A percentile compares a stretch with the other conserved stretches of the same genome.
Evolutionary conservation across 495 filamentous ascomycete genomes (phyloP).

Genomic region (Hyaloscypha hepaticicola): DNA sequence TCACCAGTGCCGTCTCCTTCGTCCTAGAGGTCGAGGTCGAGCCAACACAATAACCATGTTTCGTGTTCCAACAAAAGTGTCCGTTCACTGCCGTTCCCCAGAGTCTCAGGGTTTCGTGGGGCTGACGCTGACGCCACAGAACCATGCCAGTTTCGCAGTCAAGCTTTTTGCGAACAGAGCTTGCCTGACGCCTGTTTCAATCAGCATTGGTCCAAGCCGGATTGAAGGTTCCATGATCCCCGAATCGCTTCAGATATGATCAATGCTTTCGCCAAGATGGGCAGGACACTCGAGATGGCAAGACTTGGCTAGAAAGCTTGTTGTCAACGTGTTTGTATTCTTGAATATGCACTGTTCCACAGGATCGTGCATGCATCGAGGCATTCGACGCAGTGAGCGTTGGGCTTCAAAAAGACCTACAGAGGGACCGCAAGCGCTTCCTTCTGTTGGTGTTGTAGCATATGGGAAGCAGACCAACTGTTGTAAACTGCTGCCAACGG

Average conservation of each 20-base stretch:
- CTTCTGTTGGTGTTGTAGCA: neutral
- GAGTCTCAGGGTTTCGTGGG: neutral
- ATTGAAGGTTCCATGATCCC: neutral
- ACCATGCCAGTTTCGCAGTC: neutral
- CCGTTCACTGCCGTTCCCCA: neutral
- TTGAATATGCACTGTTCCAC: neutral
- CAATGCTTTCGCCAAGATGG: neutral
- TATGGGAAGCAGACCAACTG: neutral
- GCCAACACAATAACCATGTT: neutral
- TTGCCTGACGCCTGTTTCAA: neutral
- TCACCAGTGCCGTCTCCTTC: neutral
- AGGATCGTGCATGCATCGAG: neutral
- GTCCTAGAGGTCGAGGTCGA: no score
- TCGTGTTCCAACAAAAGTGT: neutral
- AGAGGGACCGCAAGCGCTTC: neutral
- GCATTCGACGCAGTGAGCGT: no score
- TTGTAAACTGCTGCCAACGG: neutral
- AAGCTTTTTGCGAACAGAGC: neutral
- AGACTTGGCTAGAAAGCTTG: neutral
- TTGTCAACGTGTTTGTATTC: neutral
- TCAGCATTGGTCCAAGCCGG: neutral
- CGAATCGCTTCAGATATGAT: neutral
- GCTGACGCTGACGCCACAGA: neutral
- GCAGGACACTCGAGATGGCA: neutral
- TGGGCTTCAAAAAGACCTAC: neutral